These are phyloP conservation scores for Gastrolobium bilobum DNA, from an alignment of 306 rosid genomes.

Conservation along the genomic window DNA sequence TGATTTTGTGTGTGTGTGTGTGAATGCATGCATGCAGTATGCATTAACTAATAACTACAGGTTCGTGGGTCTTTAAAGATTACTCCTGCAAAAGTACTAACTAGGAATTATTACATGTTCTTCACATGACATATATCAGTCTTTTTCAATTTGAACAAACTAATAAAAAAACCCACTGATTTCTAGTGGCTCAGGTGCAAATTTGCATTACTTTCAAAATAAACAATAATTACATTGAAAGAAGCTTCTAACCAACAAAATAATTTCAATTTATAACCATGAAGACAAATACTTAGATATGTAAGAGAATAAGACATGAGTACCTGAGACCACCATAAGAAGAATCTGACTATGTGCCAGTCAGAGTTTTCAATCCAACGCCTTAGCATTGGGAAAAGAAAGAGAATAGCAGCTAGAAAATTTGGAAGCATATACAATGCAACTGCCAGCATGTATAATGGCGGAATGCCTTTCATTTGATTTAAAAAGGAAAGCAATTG, in stretches of 20 bases:
- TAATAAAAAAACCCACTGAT: conserved; percentile 29
- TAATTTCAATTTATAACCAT: conserved; percentile 16
- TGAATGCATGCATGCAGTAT: background rate
- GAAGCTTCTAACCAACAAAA: conserved; percentile 34
- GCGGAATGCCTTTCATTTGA: conserved; percentile 72
- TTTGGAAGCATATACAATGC: conserved; percentile 86
- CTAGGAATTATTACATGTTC: conserved; percentile 6
- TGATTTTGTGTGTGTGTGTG: background rate
- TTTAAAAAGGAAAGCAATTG: conserved; percentile 68
- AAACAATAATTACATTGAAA: conserved; percentile 28
- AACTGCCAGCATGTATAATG: conserved; percentile 82
- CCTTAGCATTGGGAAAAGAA: conserved; percentile 95
- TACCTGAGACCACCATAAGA: conserved; percentile 99
- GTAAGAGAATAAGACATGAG: conserved; percentile 40
- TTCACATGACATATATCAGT: conserved; percentile 31
- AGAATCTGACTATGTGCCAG: conserved; percentile 91
- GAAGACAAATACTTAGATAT: conserved; percentile 25
- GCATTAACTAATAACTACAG: background rate
- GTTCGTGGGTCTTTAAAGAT: background rate
- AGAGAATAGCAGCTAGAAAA: conserved; percentile 76
- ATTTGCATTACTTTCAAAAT: conserved; percentile 31
- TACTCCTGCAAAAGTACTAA: conserved; percentile 5
- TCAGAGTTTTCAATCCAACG: conserved; percentile 99
- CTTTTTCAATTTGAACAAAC: conserved; percentile 9
- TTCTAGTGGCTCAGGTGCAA: conserved; percentile 17